A percentile compares a stretch with the other conserved stretches of the same genome.
Evolutionary conservation across 257 asterid genomes (phyloP).

Genomic region (Plantago elongata): DNA sequence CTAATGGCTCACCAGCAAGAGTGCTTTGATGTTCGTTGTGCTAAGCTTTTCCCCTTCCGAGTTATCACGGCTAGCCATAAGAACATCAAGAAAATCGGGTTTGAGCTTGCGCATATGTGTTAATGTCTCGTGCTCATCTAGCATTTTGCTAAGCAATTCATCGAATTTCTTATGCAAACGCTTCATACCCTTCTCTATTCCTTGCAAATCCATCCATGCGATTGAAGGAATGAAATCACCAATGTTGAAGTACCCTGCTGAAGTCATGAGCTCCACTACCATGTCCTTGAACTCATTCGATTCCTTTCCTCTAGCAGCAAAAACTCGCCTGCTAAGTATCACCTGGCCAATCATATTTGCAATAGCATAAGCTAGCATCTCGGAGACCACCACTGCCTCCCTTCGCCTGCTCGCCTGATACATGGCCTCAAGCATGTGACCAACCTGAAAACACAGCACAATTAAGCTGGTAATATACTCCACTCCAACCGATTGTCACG

Average conservation of each 20-base stretch:
- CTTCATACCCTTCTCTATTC: constrained; percentile 45
- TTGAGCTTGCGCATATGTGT: constrained; percentile 24
- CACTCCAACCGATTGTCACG: too few relatives aligned
- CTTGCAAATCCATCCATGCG: constrained; percentile 54
- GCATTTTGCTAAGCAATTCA: constrained; percentile 29
- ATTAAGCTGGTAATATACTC: too few relatives aligned
- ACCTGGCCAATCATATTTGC: constrained; percentile 50
- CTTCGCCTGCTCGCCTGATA: constrained; percentile 13
- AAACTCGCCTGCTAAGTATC: constrained; percentile 37
- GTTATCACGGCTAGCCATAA: constrained; percentile 32
- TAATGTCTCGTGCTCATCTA: constrained; percentile 38
- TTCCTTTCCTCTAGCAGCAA: constrained; percentile 27
- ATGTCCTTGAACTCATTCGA: constrained; percentile 47
- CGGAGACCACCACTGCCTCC: constrained; percentile 31
- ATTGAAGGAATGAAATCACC: constrained; percentile 46
- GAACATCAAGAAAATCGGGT: constrained; percentile 41
- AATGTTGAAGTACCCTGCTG: constrained; percentile 40
- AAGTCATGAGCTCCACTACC: constrained; percentile 53
- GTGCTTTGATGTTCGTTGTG: constrained; percentile 42
- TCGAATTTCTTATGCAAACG: constrained; percentile 39
- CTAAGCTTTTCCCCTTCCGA: constrained; percentile 31
- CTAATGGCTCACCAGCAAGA: constrained; percentile 28
- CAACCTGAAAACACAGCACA: not conserved
- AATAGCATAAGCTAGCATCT: constrained; percentile 39
- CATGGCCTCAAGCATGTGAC: constrained; percentile 39